Conservation (phyloP, 805 yeast genomes). For the Saccharomycopsis sp. region DNA sequence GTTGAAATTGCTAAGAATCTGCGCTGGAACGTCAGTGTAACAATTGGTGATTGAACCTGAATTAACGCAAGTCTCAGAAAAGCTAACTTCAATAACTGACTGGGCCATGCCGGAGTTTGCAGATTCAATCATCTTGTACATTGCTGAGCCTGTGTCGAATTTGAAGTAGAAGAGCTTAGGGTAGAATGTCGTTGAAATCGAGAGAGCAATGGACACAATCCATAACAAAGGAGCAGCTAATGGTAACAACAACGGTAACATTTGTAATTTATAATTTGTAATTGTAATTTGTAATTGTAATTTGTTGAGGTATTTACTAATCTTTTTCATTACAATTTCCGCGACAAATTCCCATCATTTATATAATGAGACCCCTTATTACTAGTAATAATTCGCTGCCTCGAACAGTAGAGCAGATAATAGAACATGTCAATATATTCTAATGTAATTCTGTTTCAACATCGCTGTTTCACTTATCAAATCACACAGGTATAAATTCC, state of each 20-base stretch:
- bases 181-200: slow-evolving; percentile 6
- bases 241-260: background rate
- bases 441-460: too few species aligned
- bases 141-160: slow-evolving; percentile 9
- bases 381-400: background rate
- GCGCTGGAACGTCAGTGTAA: slow-evolving; percentile 3
- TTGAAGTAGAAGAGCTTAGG: slow-evolving; percentile 6
- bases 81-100: slow-evolving; percentile 7
- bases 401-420: background rate
- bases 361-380: background rate
- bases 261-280: too few species aligned
- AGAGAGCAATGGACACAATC: slow-evolving; percentile 7
- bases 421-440: background rate
- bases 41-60: slow-evolving; percentile 3
- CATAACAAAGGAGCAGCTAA: slow-evolving; percentile 5
- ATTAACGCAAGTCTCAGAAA: slow-evolving; percentile 7
- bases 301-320: background rate
- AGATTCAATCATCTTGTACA: slow-evolving; percentile 21
- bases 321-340: background rate
- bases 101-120: slow-evolving; percentile 45
- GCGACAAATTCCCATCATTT: background rate
- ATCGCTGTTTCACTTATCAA: too few species aligned
- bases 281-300: too few species aligned
- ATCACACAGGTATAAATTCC: too few species aligned
- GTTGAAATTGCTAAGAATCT: background rate